These are phyloP conservation scores for Chondrus crispus DNA, from an alignment of 23 red algal genomes.

Conservation along the genomic window DNA sequence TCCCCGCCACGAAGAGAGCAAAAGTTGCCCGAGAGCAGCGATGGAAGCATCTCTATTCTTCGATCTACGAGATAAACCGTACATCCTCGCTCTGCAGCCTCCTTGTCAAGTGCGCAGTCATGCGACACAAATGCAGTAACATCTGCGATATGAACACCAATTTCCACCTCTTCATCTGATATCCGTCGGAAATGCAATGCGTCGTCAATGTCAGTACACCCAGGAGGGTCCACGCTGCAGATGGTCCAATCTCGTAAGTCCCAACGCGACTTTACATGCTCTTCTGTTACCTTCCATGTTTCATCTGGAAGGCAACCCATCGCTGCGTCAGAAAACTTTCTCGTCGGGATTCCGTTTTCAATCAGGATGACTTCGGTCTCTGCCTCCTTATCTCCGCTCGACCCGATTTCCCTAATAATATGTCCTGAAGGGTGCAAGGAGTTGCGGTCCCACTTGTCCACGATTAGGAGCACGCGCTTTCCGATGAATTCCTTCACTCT, in stretches of 20 bases:
- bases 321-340: constrained; percentile 88
- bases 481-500: constrained; percentile 64
- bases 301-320: constrained; percentile 77
- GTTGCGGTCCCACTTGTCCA: constrained; percentile 88
- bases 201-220: constrained; percentile 99
- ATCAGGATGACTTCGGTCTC: constrained; percentile 92
- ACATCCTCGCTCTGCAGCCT: constrained; percentile 82
- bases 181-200: constrained; percentile 81
- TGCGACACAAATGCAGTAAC: constrained; percentile 89
- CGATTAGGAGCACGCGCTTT: constrained; percentile 71
- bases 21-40: constrained; percentile 77
- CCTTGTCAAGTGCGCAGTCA: constrained; percentile 79
- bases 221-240: constrained; percentile 92
- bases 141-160: constrained; percentile 98
- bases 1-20: constrained; percentile 76
- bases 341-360: constrained; percentile 88
- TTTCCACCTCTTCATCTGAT: constrained; percentile 40
- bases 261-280: constrained; percentile 56
- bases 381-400: constrained; percentile 74
- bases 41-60: constrained; percentile 95
- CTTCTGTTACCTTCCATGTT: constrained; percentile 76
- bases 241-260: constrained; percentile 79
- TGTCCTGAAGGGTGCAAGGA: constrained; percentile 77
- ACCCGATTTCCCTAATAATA: constrained; percentile 83
- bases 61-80: constrained; percentile 98